phyloP scores from a whole-genome alignment of 2,329 filamentous ascomycete species.

The Aspergillus hiratsukae region DNA sequence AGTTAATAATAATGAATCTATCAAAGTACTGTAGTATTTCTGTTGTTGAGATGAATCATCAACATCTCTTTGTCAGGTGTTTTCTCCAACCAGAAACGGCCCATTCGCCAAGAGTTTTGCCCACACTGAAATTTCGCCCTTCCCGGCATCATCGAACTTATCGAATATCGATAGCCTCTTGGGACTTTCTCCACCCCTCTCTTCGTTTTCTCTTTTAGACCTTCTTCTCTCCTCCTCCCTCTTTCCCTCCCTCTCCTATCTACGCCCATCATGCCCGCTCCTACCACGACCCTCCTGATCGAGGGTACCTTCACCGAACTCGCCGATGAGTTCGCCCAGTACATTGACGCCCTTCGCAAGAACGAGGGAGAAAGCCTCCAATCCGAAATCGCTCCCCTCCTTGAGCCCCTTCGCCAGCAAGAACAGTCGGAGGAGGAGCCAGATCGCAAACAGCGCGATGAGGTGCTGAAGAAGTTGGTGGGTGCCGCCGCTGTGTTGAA shows the following conservation, averaged over 20 bases:
- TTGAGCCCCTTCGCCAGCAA: conserved; percentile 54
- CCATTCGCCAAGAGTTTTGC: conserved; percentile 35
- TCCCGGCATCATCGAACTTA: conserved; percentile 21
- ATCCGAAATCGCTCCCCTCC: conserved; percentile 64
- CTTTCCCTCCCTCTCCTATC: not conserved
- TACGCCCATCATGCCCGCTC: conserved; percentile 50
- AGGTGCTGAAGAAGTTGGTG: conserved; percentile 84
- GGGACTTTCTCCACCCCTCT: conserved; percentile 1
- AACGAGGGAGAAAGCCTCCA: conserved; percentile 54
- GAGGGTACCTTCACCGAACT: conserved; percentile 94
- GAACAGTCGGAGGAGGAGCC: conserved; percentile 50
- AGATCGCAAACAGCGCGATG: conserved; percentile 64
- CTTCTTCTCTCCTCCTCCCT: not conserved
- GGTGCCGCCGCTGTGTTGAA: conserved; percentile 73
- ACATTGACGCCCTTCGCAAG: conserved; percentile 78
- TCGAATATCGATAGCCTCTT: conserved; percentile 21
- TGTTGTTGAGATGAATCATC: not conserved
- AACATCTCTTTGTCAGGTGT: not conserved
- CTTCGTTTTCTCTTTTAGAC: conserved; percentile 2
- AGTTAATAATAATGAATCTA: not conserved
- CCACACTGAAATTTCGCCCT: conserved; percentile 40
- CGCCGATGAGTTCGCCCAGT: conserved; percentile 88
- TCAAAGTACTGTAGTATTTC: not conserved
- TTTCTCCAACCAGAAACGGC: not conserved
- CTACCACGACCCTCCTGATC: conserved; percentile 63